These are phyloP conservation scores for Artemisia annua DNA, from an alignment of 129 eudicot genomes.

Conservation along the genomic window DNA sequence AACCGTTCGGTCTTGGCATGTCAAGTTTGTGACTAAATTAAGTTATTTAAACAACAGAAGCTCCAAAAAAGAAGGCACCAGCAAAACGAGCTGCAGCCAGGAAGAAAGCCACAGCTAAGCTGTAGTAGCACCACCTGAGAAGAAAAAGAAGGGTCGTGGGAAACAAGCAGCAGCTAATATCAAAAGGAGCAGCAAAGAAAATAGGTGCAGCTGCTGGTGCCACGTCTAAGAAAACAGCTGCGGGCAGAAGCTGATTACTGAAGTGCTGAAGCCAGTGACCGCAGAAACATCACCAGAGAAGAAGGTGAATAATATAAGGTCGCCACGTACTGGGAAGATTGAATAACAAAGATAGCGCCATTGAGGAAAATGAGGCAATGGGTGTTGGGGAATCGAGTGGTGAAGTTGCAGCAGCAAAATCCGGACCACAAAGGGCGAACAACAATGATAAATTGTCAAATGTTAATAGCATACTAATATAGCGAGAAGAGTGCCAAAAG, in stretches of 20 bases:
- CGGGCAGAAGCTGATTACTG: constrained; percentile 60
- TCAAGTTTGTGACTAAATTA: neutral
- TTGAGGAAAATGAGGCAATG: constrained; percentile 25
- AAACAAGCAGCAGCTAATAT: constrained; percentile 53
- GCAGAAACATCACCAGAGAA: constrained; percentile 64
- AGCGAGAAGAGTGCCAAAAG: no score
- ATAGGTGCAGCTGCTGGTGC: constrained; percentile 50
- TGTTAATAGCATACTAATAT: no score
- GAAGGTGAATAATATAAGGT: constrained; percentile 91
- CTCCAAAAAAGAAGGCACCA: constrained; percentile 48
- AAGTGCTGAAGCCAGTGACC: constrained; percentile 54
- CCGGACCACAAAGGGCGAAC: constrained; percentile 68
- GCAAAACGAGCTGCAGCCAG: constrained; percentile 41
- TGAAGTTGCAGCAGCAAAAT: constrained; percentile 37
- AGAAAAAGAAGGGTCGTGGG: constrained; percentile 52
- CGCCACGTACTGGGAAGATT: constrained; percentile 60
- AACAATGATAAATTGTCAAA: constrained; percentile 5
- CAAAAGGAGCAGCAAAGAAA: constrained; percentile 59
- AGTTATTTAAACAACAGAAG: constrained; percentile 24
- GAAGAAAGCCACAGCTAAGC: constrained; percentile 41
- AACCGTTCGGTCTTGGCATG: no score
- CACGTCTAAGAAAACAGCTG: constrained; percentile 22
- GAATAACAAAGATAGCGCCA: constrained; percentile 22
- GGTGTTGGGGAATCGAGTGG: constrained; percentile 33
- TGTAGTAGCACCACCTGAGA: constrained; percentile 26